A percentile compares a stretch with the other conserved stretches of the same genome.
Evolutionary conservation across 2,329 filamentous ascomycete genomes (phyloP).

Genomic region (Decorospora gaudefroyi): DNA sequence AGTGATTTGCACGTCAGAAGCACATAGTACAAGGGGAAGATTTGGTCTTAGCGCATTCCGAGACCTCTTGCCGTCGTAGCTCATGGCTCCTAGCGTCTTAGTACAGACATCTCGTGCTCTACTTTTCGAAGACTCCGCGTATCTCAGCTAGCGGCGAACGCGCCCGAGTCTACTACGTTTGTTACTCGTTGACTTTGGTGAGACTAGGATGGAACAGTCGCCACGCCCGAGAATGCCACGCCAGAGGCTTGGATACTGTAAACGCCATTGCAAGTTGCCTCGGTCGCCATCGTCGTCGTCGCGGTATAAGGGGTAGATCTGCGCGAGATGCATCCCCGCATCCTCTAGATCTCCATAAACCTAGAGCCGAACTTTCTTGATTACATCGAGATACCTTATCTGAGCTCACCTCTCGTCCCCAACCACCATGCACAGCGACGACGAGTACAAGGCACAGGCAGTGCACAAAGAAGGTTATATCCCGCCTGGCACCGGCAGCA

Average conservation of each 20-base stretch:
- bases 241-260: not conserved
- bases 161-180: not conserved
- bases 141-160: not conserved
- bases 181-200: not conserved
- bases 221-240: not conserved
- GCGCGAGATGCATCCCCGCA: not conserved
- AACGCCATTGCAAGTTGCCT: constrained; percentile 10
- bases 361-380: no score
- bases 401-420: not conserved
- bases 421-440: constrained; percentile 20
- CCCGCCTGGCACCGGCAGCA: not conserved
- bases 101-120: constrained; percentile 1
- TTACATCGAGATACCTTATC: no score
- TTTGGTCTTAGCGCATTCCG: not conserved
- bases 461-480: constrained; percentile 16
- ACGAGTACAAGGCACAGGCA: constrained; percentile 16
- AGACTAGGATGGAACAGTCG: not conserved
- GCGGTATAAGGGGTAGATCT: constrained; percentile 14
- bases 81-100: not conserved
- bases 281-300: not conserved
- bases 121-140: not conserved
- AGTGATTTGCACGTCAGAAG: not conserved
- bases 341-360: no score
- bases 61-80: not conserved
- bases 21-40: not conserved